A percentile compares a stretch with the other conserved stretches of the same genome.
Conservation (phyloP, 768 basidiomycete genomes). For the Leccinum subgranulosum region DNA sequence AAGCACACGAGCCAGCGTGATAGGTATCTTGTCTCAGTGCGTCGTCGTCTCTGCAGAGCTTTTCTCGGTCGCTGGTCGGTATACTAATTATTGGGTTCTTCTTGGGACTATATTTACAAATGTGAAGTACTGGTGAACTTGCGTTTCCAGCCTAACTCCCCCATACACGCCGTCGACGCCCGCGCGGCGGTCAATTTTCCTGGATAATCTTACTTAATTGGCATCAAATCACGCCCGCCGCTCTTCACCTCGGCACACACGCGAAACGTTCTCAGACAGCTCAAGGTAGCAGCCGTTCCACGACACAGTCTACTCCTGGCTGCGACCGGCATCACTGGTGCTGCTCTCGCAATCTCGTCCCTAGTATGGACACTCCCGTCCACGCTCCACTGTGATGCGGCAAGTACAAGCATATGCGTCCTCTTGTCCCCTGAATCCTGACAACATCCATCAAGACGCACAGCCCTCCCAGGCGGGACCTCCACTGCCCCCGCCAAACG, state of each 20-base stretch:
- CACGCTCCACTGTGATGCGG: slow-evolving; percentile 54
- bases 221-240: slow-evolving; percentile 13
- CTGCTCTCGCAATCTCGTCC: slow-evolving; percentile 44
- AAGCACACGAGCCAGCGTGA: background rate
- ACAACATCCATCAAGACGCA: slow-evolving; percentile 8
- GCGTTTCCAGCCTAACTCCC: background rate
- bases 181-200: too few species aligned
- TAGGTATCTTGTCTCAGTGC: slow-evolving; percentile 3
- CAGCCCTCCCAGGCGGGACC: slow-evolving; percentile 10
- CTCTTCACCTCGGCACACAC: background rate
- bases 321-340: slow-evolving; percentile 36
- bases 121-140: background rate
- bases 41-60: background rate
- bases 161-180: too few species aligned
- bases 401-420: slow-evolving; percentile 22
- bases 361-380: slow-evolving; percentile 24
- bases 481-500: slow-evolving; percentile 46
- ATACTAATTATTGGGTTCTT: background rate
- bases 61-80: background rate
- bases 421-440: background rate
- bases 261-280: background rate
- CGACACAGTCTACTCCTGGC: slow-evolving; percentile 16
- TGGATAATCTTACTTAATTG: too few species aligned
- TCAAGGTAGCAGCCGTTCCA: background rate
- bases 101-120: background rate